Evolutionary conservation across 257 asterid genomes (phyloP).

Genomic region (Mitragyna speciosa): DNA sequence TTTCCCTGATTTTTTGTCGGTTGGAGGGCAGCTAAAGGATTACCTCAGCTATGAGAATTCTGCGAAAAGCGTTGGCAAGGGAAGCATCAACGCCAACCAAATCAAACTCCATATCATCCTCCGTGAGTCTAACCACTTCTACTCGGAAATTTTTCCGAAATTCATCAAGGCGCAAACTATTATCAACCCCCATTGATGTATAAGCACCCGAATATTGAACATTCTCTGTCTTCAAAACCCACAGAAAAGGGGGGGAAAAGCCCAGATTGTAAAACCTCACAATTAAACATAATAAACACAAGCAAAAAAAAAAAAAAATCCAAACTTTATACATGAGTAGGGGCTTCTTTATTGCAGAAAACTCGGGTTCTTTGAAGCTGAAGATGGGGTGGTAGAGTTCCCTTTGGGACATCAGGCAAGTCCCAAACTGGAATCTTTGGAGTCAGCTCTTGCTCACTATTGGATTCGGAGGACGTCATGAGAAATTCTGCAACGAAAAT

Average conservation of each 20-base stretch:
- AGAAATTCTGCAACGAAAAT: background rate
- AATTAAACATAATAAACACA: background rate
- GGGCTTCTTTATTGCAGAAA: constrained; percentile 64
- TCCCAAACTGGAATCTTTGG: constrained; percentile 73
- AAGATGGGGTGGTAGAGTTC: constrained; percentile 63
- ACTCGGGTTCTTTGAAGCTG: constrained; percentile 73
- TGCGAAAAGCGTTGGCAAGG: constrained; percentile 84
- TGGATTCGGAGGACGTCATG: background rate
- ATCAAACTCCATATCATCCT: constrained; percentile 79
- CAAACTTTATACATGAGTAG: constrained; percentile 51
- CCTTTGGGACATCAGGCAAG: constrained; percentile 78
- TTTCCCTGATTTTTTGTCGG: too few relatives aligned
- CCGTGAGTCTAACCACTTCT: constrained; percentile 50
- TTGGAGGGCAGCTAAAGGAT: background rate
- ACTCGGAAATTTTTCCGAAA: constrained; percentile 67
- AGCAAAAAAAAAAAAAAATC: background rate
- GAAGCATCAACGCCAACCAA: constrained; percentile 91
- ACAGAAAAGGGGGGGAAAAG: background rate
- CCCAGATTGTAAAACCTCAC: too few relatives aligned
- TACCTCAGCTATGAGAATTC: constrained; percentile 94
- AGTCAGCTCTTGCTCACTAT: constrained; percentile 19
- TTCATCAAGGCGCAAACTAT: constrained; percentile 60
- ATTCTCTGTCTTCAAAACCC: constrained; percentile 54
- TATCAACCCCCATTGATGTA: constrained; percentile 82
- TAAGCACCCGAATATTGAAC: constrained; percentile 83